These are phyloP conservation scores for Elsinoe ampelina DNA, from an alignment of 2,329 filamentous ascomycete genomes.

Conservation along the genomic window DNA sequence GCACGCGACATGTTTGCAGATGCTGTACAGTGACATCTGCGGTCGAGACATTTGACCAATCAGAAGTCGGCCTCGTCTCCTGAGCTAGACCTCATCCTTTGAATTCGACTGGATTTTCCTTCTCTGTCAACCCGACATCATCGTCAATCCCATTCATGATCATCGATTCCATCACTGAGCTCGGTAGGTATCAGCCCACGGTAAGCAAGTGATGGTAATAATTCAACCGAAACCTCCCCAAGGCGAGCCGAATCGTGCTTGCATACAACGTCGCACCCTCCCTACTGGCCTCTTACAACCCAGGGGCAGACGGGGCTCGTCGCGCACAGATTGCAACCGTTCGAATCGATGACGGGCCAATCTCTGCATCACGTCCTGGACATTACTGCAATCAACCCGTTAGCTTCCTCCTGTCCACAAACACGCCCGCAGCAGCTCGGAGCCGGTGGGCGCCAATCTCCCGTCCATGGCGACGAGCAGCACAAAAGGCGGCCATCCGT, in stretches of 20 bases:
- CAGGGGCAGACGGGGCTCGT: neutral
- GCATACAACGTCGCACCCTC: constrained; percentile 3
- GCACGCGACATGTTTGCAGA: constrained; percentile 2
- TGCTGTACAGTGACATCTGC: neutral
- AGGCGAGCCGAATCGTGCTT: neutral
- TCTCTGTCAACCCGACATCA: neutral
- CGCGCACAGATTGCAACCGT: constrained; percentile 8
- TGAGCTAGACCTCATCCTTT: constrained; percentile 8
- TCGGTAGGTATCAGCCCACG: neutral
- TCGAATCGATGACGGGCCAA: constrained; percentile 10
- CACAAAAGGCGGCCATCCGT: constrained; percentile 11
- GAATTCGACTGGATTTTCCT: neutral
- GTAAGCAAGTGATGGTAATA: neutral
- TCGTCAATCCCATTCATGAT: neutral
- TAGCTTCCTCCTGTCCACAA: constrained; percentile 13
- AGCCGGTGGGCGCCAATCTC: constrained; percentile 9
- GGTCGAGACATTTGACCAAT: neutral
- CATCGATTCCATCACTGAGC: neutral
- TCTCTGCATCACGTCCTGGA: constrained; percentile 11
- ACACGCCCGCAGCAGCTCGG: constrained; percentile 1
- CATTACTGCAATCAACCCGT: constrained; percentile 15
- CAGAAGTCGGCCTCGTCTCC: neutral
- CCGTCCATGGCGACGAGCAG: constrained; percentile 13
- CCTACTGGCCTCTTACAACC: constrained; percentile 1
- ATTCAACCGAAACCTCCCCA: neutral